Percentiles rank a stretch among this genome's conserved stretches.
phyloP scores from a whole-genome alignment of 1,284 basidiomycete species.

The Phlebopus sp. region DNA sequence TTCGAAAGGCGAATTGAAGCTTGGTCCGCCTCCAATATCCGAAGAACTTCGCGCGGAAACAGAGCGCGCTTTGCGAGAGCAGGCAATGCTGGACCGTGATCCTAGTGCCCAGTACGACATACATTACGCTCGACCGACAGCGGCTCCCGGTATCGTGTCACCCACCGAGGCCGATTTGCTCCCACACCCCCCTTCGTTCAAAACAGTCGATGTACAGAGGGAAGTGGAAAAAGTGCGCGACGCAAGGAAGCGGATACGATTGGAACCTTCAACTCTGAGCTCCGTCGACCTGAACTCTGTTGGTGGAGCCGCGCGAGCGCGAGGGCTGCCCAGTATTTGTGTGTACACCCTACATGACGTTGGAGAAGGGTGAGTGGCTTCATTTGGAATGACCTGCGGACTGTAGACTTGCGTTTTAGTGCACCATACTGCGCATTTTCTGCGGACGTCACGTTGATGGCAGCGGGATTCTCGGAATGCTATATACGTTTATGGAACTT shows the following conservation, averaged over 20 bases:
- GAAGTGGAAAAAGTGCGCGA: slow-evolving; percentile 92
- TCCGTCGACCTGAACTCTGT: slow-evolving; percentile 59
- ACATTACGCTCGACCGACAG: slow-evolving; percentile 47
- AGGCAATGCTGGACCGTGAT: slow-evolving; percentile 69
- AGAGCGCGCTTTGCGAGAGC: slow-evolving; percentile 68
- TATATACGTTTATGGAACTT: slow-evolving; percentile 95
- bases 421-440: slow-evolving; percentile 89
- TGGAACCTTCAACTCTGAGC: slow-evolving; percentile 70
- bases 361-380: slow-evolving; percentile 69
- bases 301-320: slow-evolving; percentile 50
- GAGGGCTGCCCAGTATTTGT: slow-evolving; percentile 85
- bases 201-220: slow-evolving; percentile 84
- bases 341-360: slow-evolving; percentile 92
- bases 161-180: slow-evolving; percentile 75
- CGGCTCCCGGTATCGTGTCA: slow-evolving; percentile 51
- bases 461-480: slow-evolving; percentile 94
- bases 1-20: slow-evolving; percentile 73
- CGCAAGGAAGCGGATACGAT: slow-evolving; percentile 82
- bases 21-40: slow-evolving; percentile 76
- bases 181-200: slow-evolving; percentile 80
- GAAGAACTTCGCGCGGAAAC: slow-evolving; percentile 81
- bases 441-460: slow-evolving; percentile 90
- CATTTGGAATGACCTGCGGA: slow-evolving; percentile 6
- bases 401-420: slow-evolving; percentile 40
- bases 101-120: slow-evolving; percentile 62